phyloP scores from a whole-genome alignment of 2,329 filamentous ascomycete species.

The Sporothrix brunneoviolacea region DNA sequence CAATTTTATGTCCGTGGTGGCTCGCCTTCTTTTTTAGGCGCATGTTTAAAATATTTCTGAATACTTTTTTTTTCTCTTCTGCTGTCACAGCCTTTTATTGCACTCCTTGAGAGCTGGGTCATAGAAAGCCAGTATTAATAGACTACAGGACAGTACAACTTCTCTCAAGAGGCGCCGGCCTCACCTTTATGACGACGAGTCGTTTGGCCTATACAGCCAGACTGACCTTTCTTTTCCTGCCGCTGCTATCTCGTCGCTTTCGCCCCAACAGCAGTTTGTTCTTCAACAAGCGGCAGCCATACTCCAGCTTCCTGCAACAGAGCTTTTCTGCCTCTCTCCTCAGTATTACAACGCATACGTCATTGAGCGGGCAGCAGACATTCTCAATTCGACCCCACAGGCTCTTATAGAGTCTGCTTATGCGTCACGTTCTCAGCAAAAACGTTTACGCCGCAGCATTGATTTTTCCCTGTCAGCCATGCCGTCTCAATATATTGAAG shows the following conservation, averaged over 20 bases:
- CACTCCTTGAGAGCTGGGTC: not conserved
- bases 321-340: conserved; percentile 18
- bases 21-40: too few relatives aligned
- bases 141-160: conserved; percentile 22
- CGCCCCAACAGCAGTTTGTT: conserved; percentile 21
- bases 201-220: not conserved
- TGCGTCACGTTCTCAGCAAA: conserved; percentile 23
- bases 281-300: conserved; percentile 20
- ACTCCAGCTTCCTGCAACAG: conserved; percentile 18
- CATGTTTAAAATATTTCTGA: too few relatives aligned
- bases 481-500: conserved; percentile 22
- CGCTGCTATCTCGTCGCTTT: conserved; percentile 16
- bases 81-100: too few relatives aligned
- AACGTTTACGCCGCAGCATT: conserved; percentile 23
- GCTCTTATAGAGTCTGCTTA: conserved; percentile 24
- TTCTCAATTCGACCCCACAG: conserved; percentile 26
- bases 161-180: conserved; percentile 38
- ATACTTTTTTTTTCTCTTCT: not conserved
- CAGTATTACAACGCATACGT: conserved; percentile 20
- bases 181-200: conserved; percentile 31
- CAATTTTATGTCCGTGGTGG: too few relatives aligned
- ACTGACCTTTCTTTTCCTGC: not conserved
- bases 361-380: conserved; percentile 28
- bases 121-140: not conserved
- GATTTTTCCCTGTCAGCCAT: conserved; percentile 21